Evolutionary conservation across 2,329 filamentous ascomycete genomes (phyloP).

Genomic region (Fusarium keratoplasticum): DNA sequence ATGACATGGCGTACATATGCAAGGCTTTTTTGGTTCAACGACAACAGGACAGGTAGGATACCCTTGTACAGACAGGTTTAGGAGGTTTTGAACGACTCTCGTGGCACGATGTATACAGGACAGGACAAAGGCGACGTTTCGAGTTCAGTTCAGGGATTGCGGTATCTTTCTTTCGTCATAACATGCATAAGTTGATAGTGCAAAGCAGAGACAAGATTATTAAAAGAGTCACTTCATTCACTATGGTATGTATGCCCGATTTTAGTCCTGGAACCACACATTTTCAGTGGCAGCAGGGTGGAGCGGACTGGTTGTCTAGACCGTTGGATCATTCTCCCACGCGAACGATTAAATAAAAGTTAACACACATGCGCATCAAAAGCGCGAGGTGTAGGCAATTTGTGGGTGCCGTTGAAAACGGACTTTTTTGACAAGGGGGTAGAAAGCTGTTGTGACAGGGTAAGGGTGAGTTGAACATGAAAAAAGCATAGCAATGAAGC

Average conservation of each 20-base stretch:
- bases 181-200: slow-evolving; percentile 1
- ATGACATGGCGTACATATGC: slow-evolving; percentile 33
- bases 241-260: slow-evolving; percentile 61
- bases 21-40: slow-evolving; percentile 25
- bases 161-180: slow-evolving; percentile 8
- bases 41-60: slow-evolving; percentile 18
- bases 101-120: not conserved
- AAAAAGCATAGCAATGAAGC: slow-evolving; percentile 20
- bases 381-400: slow-evolving; percentile 72
- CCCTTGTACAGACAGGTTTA: slow-evolving; percentile 22
- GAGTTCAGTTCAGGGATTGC: not conserved
- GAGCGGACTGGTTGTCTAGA: slow-evolving; percentile 77
- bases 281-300: slow-evolving; percentile 70
- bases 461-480: not conserved
- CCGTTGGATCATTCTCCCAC: slow-evolving; percentile 72
- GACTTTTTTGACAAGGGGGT: slow-evolving; percentile 27
- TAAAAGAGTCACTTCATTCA: slow-evolving; percentile 8
- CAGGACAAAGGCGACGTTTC: not conserved
- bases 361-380: slow-evolving; percentile 70
- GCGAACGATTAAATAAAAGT: slow-evolving; percentile 66
- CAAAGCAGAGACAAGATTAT: not conserved
- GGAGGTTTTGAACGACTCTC: not conserved
- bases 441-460: not conserved
- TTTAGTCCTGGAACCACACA: slow-evolving; percentile 73
- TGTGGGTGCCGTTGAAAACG: slow-evolving; percentile 57